These are phyloP conservation scores for Cucumis melo DNA, from an alignment of 306 rosid genomes.

Conservation along the genomic window DNA sequence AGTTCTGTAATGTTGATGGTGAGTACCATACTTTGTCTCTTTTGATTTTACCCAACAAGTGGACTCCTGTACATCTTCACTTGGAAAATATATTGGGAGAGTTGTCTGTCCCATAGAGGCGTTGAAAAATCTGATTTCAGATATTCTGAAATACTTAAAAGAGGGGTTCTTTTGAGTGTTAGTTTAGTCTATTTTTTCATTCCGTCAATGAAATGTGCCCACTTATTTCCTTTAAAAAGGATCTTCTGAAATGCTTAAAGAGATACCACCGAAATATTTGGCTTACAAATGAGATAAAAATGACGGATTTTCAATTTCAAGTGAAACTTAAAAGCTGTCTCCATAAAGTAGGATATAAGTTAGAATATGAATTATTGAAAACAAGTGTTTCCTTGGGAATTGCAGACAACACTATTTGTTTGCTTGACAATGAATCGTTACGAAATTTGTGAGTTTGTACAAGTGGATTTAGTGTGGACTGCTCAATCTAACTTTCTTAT, in stretches of 20 bases:
- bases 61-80: neutral
- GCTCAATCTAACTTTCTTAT: neutral
- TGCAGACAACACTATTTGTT: neutral
- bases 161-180: too few species aligned
- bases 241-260: neutral
- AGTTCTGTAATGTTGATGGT: conserved; percentile 72
- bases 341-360: neutral
- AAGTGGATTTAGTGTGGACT: neutral
- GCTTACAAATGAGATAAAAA: neutral
- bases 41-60: neutral
- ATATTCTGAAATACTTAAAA: neutral
- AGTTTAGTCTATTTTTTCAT: too few species aligned
- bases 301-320: neutral
- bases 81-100: neutral
- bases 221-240: too few species aligned
- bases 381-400: neutral
- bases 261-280: neutral
- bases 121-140: neutral
- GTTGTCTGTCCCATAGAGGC: neutral
- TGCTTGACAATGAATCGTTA: neutral
- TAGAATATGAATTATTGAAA: neutral
- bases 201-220: too few species aligned
- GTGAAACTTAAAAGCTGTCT: neutral
- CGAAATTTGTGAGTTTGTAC: neutral
- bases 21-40: conserved; percentile 15